Percentiles rank a stretch among this genome's conserved stretches.
Conservation (phyloP, 2,329 filamentous ascomycete genomes). For the Hypocreales sp. region DNA sequence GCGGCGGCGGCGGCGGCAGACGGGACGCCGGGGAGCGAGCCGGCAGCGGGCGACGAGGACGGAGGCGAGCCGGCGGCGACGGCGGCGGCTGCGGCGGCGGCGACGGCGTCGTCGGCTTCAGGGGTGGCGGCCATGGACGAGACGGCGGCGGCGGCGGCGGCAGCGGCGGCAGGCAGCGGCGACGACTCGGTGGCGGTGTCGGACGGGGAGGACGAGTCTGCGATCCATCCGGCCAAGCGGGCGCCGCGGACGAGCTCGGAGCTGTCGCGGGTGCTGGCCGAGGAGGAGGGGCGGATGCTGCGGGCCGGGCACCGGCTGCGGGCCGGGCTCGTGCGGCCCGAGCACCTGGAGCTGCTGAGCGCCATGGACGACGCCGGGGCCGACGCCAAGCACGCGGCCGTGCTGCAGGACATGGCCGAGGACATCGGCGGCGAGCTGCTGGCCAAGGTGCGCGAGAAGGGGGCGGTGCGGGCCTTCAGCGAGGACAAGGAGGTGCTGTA, state of each 20-base stretch:
- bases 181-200: conserved; percentile 24
- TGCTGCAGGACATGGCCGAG: conserved; percentile 48
- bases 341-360: conserved; percentile 33
- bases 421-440: conserved; percentile 46
- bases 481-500: conserved; percentile 37
- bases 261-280: conserved; percentile 35
- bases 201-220: conserved; percentile 33
- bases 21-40: too few relatives aligned
- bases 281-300: conserved; percentile 41
- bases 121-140: too few relatives aligned
- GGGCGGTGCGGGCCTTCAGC: conserved; percentile 45
- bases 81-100: conserved; percentile 7
- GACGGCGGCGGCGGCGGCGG: conserved; percentile 8
- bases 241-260: conserved; percentile 37
- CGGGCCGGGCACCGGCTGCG: conserved; percentile 43
- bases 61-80: background rate
- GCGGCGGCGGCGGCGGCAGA: too few relatives aligned
- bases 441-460: conserved; percentile 37
- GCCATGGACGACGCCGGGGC: conserved; percentile 31
- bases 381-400: conserved; percentile 31
- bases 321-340: conserved; percentile 32
- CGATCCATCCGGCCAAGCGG: conserved; percentile 22
- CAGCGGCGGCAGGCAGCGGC: too few relatives aligned
- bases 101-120: too few relatives aligned
- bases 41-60: too few relatives aligned